phyloP scores from a whole-genome alignment of 2,329 filamentous ascomycete species.

The Trichoderma polysporum region DNA sequence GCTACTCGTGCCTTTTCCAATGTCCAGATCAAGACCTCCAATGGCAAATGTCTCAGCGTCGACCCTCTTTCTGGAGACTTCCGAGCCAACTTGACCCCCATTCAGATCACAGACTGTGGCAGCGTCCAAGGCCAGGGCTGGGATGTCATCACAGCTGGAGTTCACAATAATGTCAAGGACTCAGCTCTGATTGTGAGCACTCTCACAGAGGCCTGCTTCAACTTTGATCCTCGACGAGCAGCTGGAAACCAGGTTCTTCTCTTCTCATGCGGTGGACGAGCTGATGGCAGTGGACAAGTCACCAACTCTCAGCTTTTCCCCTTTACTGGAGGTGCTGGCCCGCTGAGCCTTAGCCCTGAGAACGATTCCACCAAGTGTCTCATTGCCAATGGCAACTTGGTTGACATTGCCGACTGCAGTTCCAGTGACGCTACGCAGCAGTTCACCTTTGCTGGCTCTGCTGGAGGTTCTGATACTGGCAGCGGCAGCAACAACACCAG shows the following conservation, averaged over 20 bases:
- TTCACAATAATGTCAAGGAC: slow-evolving; percentile 49
- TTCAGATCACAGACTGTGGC: slow-evolving; percentile 46
- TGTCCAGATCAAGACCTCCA: slow-evolving; percentile 45
- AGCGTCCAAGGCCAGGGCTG: slow-evolving; percentile 45
- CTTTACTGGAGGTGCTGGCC: slow-evolving; percentile 43
- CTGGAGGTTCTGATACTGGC: slow-evolving; percentile 5
- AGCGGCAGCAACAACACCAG: not conserved
- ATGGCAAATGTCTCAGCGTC: slow-evolving; percentile 47
- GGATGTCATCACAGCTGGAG: slow-evolving; percentile 50
- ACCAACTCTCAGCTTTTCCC: slow-evolving; percentile 54
- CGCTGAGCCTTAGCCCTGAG: slow-evolving; percentile 45
- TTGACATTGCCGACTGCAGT: slow-evolving; percentile 47
- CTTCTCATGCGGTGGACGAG: slow-evolving; percentile 59
- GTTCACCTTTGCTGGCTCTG: slow-evolving; percentile 37
- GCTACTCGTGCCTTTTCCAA: slow-evolving; percentile 46
- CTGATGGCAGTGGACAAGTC: slow-evolving; percentile 52
- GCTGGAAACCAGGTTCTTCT: slow-evolving; percentile 54
- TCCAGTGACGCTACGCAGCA: slow-evolving; percentile 42
- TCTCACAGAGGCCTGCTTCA: slow-evolving; percentile 58
- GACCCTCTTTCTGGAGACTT: slow-evolving; percentile 49
- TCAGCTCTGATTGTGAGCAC: slow-evolving; percentile 56
- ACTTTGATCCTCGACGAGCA: slow-evolving; percentile 54
- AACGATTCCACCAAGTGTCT: slow-evolving; percentile 50
- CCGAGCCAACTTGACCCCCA: slow-evolving; percentile 47
- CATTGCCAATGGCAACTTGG: slow-evolving; percentile 41